Evolutionary conservation across 2,329 filamentous ascomycete genomes (phyloP), one percentile per base, ranked within the genome.

Genomic region (Diaporthe capsici): DNA sequence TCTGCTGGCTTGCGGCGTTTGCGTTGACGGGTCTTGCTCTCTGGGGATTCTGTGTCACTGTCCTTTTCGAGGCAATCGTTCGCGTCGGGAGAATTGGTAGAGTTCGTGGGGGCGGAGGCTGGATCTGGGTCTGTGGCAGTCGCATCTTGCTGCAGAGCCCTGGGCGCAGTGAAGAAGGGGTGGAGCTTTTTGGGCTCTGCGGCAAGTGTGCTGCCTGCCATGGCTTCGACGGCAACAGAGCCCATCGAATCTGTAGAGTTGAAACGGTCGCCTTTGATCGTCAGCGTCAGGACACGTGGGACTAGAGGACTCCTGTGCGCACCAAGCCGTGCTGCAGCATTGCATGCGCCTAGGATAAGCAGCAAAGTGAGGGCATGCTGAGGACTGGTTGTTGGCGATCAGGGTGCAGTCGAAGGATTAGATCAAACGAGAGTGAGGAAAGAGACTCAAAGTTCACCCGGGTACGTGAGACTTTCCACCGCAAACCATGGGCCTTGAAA

Each of bases 111-210:
- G 7, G 57, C 34, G 1, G 75, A 71, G 7, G 72, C 57, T 44
- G 61, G 12, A 8, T 53, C 12, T 31, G 75, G 51, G 5, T 65
- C 39, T 63, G 76, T 47, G 9, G 51, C 34, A 37, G 12, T 17
- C 6, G 65, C 15, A 22, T 75, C 76, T 20, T 61, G 55, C 37
- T 65, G 53, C 71, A 57, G 31, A 51, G 75, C 67, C 75, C 79
- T 81, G 34, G 82, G 81, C 1, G 83, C 77, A 1, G 80, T 80
- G 79, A 91, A 91, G 82, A 91, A 90, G 25, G 90, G 90, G 78
- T 91, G 90, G 51, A 91, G 80, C 78, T 88, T 90, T 79, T 86
- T 87, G 34, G 80, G 79, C 53, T 82, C 80, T 73, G 84, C 84
- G 76, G 79, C 81, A 71, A 82, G 77, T 74, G 81, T 83, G 80